Evolutionary conservation across 23 red algal species (phyloP), one percentile per base, ranked within the genome.

Genomic region (Gracilaria caudata): DNA sequence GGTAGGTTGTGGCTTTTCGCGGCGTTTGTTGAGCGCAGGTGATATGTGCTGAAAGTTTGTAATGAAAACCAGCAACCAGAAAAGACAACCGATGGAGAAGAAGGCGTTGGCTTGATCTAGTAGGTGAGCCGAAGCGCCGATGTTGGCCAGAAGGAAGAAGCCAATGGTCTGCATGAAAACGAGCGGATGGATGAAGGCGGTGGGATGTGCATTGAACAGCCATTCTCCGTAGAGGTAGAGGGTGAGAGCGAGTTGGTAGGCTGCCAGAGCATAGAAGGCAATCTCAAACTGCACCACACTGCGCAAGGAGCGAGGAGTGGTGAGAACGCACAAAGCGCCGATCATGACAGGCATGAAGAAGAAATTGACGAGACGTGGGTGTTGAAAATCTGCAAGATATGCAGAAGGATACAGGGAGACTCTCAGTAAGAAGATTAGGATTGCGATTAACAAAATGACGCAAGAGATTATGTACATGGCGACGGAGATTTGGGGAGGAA

Each of bases 141-240:
- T 83, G 51, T 68, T 82, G 68, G 80, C 44, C 38, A 84, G 35
- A 7, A 93, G 68, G 33, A 93, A 93, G 38, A 77, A 93, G 51
- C 80, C 81, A 38, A 93, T 93, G 34, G 73, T 85, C 29, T 83
- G 68, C 90, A 86, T 93, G 44, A 85, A 86, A 32, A 86, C 80
- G 16, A 93, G 81, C 8, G 81, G 81, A 25, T 93, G 90, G 26
- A 93, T 85, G 41, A 93, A 39, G 37, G 55, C 51, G 32, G 71
- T 73, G 10, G 81, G 79, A 25, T 83, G 88, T 5, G 80, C 44
- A 10, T 79, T 68, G 32, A 85, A 93, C 49, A 93, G 61, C 80
- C 90, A 93, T 37, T 93, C 90, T 6, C 90, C 90, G 56, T 86
- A 93, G 5, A 86, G 54, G 21, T 86, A 84, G 38, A 93, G 49